Conservation (phyloP, 2,329 filamentous ascomycete species). For the Aspergillus tanneri region DNA sequence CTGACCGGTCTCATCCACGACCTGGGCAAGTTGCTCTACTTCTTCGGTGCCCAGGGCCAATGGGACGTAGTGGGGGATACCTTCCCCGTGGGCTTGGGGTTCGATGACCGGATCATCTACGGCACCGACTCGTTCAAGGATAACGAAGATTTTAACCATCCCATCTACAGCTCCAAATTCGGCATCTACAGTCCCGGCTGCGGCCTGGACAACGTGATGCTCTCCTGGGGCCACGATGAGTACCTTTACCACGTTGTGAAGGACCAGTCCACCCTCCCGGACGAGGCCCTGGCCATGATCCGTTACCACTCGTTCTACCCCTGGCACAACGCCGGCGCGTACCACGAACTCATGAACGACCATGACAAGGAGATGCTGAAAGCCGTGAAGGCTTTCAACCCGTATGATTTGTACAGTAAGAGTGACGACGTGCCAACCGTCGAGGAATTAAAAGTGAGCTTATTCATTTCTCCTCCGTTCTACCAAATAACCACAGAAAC, state of each 20-base stretch:
- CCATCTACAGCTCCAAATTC: constrained; percentile 70
- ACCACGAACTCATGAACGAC: constrained; percentile 77
- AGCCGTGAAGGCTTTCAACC: constrained; percentile 83
- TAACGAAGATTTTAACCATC: constrained; percentile 72
- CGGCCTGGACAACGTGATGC: constrained; percentile 82
- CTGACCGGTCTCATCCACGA: constrained; percentile 50
- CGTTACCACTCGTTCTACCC: constrained; percentile 91
- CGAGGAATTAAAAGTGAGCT: constrained; percentile 68
- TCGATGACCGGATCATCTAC: constrained; percentile 74
- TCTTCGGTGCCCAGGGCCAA: constrained; percentile 74
- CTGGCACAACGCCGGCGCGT: constrained; percentile 81
- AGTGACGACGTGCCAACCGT: constrained; percentile 75
- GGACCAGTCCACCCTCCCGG: constrained; percentile 74
- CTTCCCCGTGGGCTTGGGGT: constrained; percentile 48
- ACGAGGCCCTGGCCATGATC: constrained; percentile 87
- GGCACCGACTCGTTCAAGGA: constrained; percentile 67
- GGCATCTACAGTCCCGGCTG: constrained; percentile 80
- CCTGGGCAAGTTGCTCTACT: constrained; percentile 48
- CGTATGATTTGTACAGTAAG: constrained; percentile 91
- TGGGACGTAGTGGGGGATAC: constrained; percentile 83
- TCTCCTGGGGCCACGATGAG: constrained; percentile 70
- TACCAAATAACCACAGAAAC: not conserved
- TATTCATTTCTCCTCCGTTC: not conserved
- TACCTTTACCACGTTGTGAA: constrained; percentile 75
- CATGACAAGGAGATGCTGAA: constrained; percentile 77